Conservation (phyloP, 805 yeast genomes). For the Lipomyces sp. region DNA sequence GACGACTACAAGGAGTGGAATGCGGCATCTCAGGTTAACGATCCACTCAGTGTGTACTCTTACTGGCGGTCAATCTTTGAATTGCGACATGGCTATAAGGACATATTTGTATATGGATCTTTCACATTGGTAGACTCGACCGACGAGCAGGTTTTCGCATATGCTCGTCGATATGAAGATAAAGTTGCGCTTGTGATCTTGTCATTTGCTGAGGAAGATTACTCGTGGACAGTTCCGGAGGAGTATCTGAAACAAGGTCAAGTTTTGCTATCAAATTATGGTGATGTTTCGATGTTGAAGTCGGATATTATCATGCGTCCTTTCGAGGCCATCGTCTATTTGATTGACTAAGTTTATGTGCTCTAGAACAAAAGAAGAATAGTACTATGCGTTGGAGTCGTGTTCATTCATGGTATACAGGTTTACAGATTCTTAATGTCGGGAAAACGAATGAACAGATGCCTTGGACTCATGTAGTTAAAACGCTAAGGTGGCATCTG, state of each 20-base stretch:
- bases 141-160: conserved; percentile 13
- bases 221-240: conserved; percentile 16
- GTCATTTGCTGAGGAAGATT: conserved; percentile 6
- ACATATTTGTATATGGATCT: conserved; percentile 53
- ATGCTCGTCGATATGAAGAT: conserved; percentile 10
- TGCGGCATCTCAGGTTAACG: conserved; percentile 52
- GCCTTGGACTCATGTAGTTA: too few relatives aligned
- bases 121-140: conserved; percentile 50
- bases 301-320: conserved; percentile 3
- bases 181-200: conserved; percentile 7
- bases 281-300: neutral
- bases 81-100: conserved; percentile 52
- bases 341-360: neutral
- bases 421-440: too few relatives aligned
- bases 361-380: too few relatives aligned
- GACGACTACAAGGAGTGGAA: conserved; percentile 56
- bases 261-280: conserved; percentile 15
- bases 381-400: too few relatives aligned
- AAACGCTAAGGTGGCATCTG: too few relatives aligned
- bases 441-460: too few relatives aligned
- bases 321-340: conserved; percentile 19
- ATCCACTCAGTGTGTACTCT: conserved; percentile 52
- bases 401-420: too few relatives aligned
- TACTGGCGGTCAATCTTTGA: conserved; percentile 53
- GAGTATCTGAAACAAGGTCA: conserved; percentile 6